phyloP scores from a whole-genome alignment of 2,329 filamentous ascomycete species.

The Huntiella decipiens region DNA sequence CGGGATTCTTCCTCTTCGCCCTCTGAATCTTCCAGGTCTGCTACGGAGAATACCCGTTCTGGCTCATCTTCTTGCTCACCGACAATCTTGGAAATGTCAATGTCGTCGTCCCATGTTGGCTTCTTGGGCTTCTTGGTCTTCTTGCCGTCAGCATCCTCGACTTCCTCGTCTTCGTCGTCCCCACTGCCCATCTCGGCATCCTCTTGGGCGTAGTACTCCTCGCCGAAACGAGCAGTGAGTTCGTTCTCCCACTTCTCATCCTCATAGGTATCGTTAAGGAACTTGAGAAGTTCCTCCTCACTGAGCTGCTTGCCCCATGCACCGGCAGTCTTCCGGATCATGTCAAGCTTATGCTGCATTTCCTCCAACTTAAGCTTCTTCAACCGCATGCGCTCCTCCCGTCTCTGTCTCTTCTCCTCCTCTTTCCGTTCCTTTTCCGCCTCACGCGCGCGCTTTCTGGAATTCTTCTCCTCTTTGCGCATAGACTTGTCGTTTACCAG shows the following conservation, averaged over 20 bases:
- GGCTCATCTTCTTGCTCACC: constrained; percentile 66
- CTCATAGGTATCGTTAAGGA: constrained; percentile 78
- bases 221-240: constrained; percentile 76
- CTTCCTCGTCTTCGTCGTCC: constrained; percentile 44
- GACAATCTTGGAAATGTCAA: constrained; percentile 83
- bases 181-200: constrained; percentile 46
- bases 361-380: constrained; percentile 82
- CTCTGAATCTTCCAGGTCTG: constrained; percentile 30
- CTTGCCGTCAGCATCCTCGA: constrained; percentile 35
- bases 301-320: constrained; percentile 44
- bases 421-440: constrained; percentile 60
- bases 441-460: constrained; percentile 61
- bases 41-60: constrained; percentile 29
- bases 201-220: constrained; percentile 72
- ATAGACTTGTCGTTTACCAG: constrained; percentile 66
- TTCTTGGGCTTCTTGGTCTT: constrained; percentile 45
- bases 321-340: constrained; percentile 80
- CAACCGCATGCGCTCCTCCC: constrained; percentile 65
- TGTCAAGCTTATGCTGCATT: constrained; percentile 65
- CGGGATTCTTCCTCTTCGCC: constrained; percentile 21
- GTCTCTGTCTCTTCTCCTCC: constrained; percentile 53
- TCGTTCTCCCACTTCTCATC: constrained; percentile 77
- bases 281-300: constrained; percentile 65
- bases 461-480: constrained; percentile 60
- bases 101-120: constrained; percentile 89